phyloP scores from a whole-genome alignment of 495 filamentous ascomycete genomes.

The Thermochaetoides thermophila region DNA sequence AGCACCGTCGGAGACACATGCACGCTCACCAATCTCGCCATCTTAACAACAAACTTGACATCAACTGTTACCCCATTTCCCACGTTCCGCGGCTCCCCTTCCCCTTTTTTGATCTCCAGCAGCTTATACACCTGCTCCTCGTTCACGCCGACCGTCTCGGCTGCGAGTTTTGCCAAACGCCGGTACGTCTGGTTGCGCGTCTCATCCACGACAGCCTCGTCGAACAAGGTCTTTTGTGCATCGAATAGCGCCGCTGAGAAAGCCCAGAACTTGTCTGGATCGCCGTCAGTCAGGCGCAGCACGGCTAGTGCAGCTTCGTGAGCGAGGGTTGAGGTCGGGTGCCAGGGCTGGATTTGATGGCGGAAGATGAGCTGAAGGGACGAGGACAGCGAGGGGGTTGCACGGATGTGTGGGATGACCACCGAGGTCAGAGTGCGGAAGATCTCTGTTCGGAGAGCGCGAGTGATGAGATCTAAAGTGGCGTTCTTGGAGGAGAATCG shows the following conservation, averaged over 20 bases:
- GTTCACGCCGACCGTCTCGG: slow-evolving; percentile 45
- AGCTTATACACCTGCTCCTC: slow-evolving; percentile 48
- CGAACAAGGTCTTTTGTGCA: slow-evolving; percentile 59
- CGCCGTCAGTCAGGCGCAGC: slow-evolving; percentile 44
- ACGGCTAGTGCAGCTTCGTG: slow-evolving; percentile 83
- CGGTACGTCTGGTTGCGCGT: slow-evolving; percentile 72
- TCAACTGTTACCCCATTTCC: slow-evolving; percentile 80
- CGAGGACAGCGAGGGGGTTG: slow-evolving; percentile 36
- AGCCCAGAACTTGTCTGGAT: slow-evolving; percentile 58
- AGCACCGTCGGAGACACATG: slow-evolving; percentile 85
- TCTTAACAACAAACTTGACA: slow-evolving; percentile 71
- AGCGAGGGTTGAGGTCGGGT: slow-evolving; percentile 71
- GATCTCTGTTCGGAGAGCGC: slow-evolving; percentile 28
- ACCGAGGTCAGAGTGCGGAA: slow-evolving; percentile 41
- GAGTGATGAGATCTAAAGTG: slow-evolving; percentile 11
- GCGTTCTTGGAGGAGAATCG: slow-evolving; percentile 33
- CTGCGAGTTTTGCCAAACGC: slow-evolving; percentile 55
- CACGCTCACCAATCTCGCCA: slow-evolving; percentile 58
- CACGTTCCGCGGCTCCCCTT: slow-evolving; percentile 48
- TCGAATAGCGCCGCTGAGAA: slow-evolving; percentile 63
- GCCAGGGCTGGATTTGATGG: slow-evolving; percentile 92
- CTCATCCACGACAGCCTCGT: slow-evolving; percentile 69
- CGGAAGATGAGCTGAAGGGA: slow-evolving; percentile 64
- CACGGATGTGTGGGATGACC: slow-evolving; percentile 42
- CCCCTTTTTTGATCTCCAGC: slow-evolving; percentile 50